Evolutionary conservation across 441 rosid species (phyloP).

Genomic region (Populus hybrid): DNA sequence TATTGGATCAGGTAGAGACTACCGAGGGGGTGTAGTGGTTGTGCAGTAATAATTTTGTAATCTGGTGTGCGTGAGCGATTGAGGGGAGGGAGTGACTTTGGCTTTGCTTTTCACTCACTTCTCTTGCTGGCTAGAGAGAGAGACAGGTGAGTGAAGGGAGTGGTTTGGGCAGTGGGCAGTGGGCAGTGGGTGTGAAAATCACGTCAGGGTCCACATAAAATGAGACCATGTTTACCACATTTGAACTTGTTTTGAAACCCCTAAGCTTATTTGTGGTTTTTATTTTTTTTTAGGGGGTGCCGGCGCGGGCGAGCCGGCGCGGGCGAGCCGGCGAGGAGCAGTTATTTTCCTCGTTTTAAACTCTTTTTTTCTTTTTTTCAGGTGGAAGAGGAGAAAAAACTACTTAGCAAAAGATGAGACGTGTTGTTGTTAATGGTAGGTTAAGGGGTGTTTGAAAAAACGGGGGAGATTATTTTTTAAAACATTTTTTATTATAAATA

Average conservation of each 20-base stretch:
- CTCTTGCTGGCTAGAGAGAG: constrained; percentile 18
- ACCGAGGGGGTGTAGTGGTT: constrained; percentile 13
- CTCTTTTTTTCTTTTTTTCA: too few species aligned
- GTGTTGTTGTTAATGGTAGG: too few species aligned
- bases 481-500: too few species aligned
- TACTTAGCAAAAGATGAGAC: background rate
- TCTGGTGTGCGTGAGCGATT: constrained; percentile 28
- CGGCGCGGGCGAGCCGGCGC: too few species aligned
- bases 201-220: constrained; percentile 22
- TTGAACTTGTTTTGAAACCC: background rate
- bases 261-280: background rate
- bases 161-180: background rate
- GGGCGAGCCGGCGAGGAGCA: background rate
- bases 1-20: constrained; percentile 39
- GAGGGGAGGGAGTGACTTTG: constrained; percentile 19
- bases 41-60: constrained; percentile 11
- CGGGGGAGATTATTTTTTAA: too few species aligned
- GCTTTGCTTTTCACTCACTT: constrained; percentile 65
- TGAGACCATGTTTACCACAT: constrained; percentile 29
- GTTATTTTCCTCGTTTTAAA: background rate
- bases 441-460: too few species aligned
- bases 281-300: background rate
- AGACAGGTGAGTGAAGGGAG: constrained; percentile 24
- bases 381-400: background rate
- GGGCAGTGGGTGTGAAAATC: constrained; percentile 18